phyloP scores from a whole-genome alignment of 495 filamentous ascomycete genomes.

The Ascodesmis nigricans region DNA sequence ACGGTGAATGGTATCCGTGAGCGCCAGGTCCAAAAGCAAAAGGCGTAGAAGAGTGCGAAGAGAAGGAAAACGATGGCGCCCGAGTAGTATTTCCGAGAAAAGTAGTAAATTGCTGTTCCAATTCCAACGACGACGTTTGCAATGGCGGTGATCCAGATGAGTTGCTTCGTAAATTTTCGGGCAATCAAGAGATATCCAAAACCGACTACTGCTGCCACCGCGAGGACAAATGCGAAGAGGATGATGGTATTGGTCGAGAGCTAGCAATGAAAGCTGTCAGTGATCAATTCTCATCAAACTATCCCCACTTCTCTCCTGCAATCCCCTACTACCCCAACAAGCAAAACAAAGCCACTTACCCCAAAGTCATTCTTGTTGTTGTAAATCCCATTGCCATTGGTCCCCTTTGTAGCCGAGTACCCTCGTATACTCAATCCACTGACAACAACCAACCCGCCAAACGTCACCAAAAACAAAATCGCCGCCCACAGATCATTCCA shows the following conservation, averaged over 20 bases:
- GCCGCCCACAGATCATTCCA: conserved; percentile 80
- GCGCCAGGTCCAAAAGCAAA: conserved; percentile 68
- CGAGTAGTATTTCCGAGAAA: conserved; percentile 44
- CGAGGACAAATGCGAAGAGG: conserved; percentile 57
- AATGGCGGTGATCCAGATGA: conserved; percentile 69
- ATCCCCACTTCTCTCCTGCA: neutral
- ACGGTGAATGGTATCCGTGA: conserved; percentile 72
- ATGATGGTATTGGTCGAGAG: conserved; percentile 70
- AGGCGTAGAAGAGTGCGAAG: conserved; percentile 56
- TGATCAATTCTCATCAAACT: neutral
- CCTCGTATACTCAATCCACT: conserved; percentile 56
- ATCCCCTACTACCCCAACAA: neutral
- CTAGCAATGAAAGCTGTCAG: conserved; percentile 2
- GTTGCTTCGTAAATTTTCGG: conserved; percentile 64
- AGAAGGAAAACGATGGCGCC: conserved; percentile 71
- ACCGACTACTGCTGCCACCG: conserved; percentile 47
- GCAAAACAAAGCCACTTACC: conserved; percentile 1
- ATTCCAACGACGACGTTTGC: conserved; percentile 39
- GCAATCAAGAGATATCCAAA: conserved; percentile 55
- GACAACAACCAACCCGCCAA: conserved; percentile 54
- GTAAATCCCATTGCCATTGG: conserved; percentile 56
- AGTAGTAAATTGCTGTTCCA: conserved; percentile 46
- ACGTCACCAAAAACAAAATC: conserved; percentile 52
- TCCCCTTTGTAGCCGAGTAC: conserved; percentile 43
- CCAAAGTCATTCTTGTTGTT: conserved; percentile 38